Percentiles rank a stretch among this genome's conserved stretches.
phyloP scores from a whole-genome alignment of 1,139 yeast species.

The Yamadazyma taylorii region DNA sequence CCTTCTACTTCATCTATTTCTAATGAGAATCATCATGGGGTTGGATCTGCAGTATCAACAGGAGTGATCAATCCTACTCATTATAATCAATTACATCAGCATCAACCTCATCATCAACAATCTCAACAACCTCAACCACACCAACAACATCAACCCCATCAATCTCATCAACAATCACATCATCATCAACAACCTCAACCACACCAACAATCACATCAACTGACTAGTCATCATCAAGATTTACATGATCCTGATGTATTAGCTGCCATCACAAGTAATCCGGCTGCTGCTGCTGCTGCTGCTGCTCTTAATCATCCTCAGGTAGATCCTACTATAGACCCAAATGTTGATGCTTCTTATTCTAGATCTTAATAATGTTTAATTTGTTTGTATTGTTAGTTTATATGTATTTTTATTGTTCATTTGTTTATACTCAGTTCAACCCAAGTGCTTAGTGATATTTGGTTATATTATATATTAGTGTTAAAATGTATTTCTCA shows the following conservation, averaged over 20 bases:
- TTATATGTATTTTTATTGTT: constrained; percentile 2
- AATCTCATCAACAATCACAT: constrained; percentile 17
- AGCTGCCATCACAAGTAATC: constrained; percentile 43
- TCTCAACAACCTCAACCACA: constrained; percentile 18
- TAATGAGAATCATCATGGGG: constrained; percentile 8
- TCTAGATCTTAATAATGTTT: constrained; percentile 1
- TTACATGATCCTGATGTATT: constrained; percentile 47
- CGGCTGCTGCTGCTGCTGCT: constrained; percentile 30
- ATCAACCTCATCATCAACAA: constrained; percentile 11
- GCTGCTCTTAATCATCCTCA: constrained; percentile 32
- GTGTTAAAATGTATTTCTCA: neutral
- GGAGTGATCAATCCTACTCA: constrained; percentile 15
- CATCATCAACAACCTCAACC: constrained; percentile 7
- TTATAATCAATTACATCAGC: constrained; percentile 15
- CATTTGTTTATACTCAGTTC: too few species aligned
- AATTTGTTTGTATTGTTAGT: constrained; percentile 1
- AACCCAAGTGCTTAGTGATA: too few species aligned
- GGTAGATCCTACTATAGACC: constrained; percentile 45
- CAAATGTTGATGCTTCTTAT: constrained; percentile 39
- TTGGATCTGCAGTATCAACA: too few species aligned
- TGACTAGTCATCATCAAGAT: constrained; percentile 32
- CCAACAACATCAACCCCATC: constrained; percentile 17
- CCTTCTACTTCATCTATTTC: constrained; percentile 12
- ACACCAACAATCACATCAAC: constrained; percentile 22
- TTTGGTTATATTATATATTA: neutral